Evolutionary conservation across 2,329 filamentous ascomycete species (phyloP).

Genomic region (Arachnomyces sp.): DNA sequence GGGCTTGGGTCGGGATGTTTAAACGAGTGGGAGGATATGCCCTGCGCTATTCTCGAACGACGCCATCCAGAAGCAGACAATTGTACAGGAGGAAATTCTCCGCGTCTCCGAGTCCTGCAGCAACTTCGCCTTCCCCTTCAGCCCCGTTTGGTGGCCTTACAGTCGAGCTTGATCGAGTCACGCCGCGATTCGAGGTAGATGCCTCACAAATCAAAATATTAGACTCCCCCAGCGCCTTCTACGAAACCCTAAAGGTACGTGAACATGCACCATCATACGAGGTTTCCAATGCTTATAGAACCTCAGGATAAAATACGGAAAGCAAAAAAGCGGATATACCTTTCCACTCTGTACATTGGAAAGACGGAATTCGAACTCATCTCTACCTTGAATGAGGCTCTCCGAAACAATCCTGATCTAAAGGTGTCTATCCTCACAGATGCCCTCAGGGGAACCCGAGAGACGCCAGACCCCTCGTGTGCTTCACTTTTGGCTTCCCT

Average conservation of each 20-base stretch:
- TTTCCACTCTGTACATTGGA: constrained; percentile 95
- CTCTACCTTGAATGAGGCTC: constrained; percentile 63
- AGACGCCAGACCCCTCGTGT: constrained; percentile 76
- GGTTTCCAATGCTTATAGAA: constrained; percentile 11
- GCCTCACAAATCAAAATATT: constrained; percentile 75
- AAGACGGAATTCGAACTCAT: constrained; percentile 88
- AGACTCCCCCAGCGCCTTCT: constrained; percentile 77
- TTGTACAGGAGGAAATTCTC: constrained; percentile 32
- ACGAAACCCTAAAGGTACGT: constrained; percentile 73
- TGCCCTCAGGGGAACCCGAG: constrained; percentile 79
- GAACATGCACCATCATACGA: constrained; percentile 1
- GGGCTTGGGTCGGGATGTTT: constrained; percentile 32
- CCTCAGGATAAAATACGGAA: constrained; percentile 66
- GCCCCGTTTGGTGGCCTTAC: constrained; percentile 52
- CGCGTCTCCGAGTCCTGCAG: constrained; percentile 20
- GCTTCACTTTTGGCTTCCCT: constrained; percentile 80
- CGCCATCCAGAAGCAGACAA: constrained; percentile 24
- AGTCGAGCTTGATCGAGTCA: constrained; percentile 74
- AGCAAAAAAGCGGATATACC: constrained; percentile 71
- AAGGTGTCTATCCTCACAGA: constrained; percentile 86
- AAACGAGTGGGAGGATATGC: constrained; percentile 31
- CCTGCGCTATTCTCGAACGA: constrained; percentile 26
- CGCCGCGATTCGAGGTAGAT: constrained; percentile 79
- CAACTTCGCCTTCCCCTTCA: constrained; percentile 21
- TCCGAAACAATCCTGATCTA: constrained; percentile 65